Conservation (phyloP, 2,329 filamentous ascomycete genomes). For the Cladophialophora immunda region DNA sequence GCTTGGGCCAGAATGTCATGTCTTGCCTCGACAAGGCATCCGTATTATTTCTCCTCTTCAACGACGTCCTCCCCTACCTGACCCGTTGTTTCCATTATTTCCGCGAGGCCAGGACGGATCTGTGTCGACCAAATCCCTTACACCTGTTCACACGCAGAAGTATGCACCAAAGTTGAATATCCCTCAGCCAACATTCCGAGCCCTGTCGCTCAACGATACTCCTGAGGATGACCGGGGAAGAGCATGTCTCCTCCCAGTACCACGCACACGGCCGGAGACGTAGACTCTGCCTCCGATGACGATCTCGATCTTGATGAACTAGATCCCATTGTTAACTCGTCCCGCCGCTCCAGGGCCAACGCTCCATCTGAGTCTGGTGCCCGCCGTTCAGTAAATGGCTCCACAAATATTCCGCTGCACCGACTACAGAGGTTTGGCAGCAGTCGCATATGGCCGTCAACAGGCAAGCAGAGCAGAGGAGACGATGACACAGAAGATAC, state of each 20-base stretch:
- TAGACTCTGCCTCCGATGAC: slow-evolving; percentile 51
- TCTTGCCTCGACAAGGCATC: slow-evolving; percentile 15
- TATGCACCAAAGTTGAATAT: neutral
- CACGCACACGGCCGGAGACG: slow-evolving; percentile 28
- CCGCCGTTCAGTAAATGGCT: slow-evolving; percentile 16
- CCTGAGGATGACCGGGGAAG: slow-evolving; percentile 30
- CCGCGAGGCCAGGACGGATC: neutral
- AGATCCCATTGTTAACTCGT: slow-evolving; percentile 46
- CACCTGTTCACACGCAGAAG: neutral
- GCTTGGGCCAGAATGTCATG: slow-evolving; percentile 20
- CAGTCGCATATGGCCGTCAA: slow-evolving; percentile 36
- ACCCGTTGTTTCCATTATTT: neutral
- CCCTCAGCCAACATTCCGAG: neutral
- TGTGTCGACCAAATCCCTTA: neutral
- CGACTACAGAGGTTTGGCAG: slow-evolving; percentile 61
- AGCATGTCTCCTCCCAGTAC: slow-evolving; percentile 28
- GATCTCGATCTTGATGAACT: slow-evolving; percentile 58
- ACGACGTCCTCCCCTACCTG: neutral
- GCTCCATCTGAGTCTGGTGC: slow-evolving; percentile 7
- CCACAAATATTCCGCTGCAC: slow-evolving; percentile 49
- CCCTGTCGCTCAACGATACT: neutral
- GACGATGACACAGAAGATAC: slow-evolving; percentile 70
- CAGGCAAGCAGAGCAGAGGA: slow-evolving; percentile 25
- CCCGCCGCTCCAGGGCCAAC: neutral
- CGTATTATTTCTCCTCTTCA: slow-evolving; percentile 13